Evolutionary conservation across 495 filamentous ascomycete genomes (phyloP), one percentile per base, ranked within the genome.

Genomic region (Massariosphaeria phaeospora): DNA sequence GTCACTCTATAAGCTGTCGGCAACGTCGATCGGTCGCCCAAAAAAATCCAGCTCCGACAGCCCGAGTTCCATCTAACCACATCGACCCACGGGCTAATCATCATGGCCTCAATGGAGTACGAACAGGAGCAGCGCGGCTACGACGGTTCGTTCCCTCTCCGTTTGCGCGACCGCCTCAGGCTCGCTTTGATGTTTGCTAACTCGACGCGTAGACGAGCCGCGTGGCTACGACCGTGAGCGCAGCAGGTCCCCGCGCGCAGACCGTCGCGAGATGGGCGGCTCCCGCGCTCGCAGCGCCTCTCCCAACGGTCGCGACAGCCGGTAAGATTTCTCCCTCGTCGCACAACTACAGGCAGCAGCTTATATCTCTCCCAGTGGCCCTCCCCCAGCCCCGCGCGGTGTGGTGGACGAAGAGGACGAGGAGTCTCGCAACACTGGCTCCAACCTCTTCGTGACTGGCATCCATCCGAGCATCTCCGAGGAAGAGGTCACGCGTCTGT

Each of bases 371-470:
- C 44, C 25, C 47, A 72, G 75, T 46, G 71, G 70, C 57, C 71
- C 67, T 46, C 72, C 71, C 41, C 61, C 69, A 35, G 66, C 66
- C 44, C 55, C 57, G 50, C 57, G 77, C 58, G 77, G 18, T n/a
- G 31, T 23, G 3, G 18, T 24, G 27, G 53, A 82, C 42, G 83
- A 87, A 38, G 86, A 86, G 44, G 86, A 91, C 55, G 88, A 89
- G 63, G 86, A 81, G 63, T 84, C 90, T 44, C 65, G 82, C 62
- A 98, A 97, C 72, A 83, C 89, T 51, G 93, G 93, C 64, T 96
- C 94, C 57, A 98, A 98, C 76, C 87, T 98, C 52, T 98, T 98
- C 69, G 93, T 98, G 52, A 98, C 94, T 64, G 93, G 93, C 62
- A 98, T 98, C 64, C 89, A 96, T 70, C 93, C 93, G 34, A 88